Evolutionary conservation across 495 filamentous ascomycete genomes (phyloP).

Genomic region (Penicillium tannophilum): DNA sequence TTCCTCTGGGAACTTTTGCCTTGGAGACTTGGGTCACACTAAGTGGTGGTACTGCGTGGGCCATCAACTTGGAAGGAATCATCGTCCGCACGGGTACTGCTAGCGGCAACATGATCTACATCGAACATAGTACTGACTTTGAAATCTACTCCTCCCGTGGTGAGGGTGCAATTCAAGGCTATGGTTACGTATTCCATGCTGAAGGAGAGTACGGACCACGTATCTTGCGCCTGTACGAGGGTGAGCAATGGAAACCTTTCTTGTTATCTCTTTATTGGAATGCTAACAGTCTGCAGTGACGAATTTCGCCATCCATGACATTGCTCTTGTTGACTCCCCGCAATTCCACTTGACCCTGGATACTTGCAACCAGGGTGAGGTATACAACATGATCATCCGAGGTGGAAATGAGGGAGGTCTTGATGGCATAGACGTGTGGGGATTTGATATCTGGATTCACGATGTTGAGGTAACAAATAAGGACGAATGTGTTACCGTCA

Average conservation of each 20-base stretch:
- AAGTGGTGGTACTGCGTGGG: constrained; percentile 34
- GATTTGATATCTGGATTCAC: constrained; percentile 48
- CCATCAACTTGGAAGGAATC: constrained; percentile 47
- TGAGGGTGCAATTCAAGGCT: constrained; percentile 47
- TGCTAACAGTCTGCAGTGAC: constrained; percentile 17
- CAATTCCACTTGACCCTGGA: constrained; percentile 48
- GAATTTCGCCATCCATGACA: constrained; percentile 48
- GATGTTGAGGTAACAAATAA: constrained; percentile 53
- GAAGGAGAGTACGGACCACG: constrained; percentile 25
- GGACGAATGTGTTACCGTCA: constrained; percentile 52
- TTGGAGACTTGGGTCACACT: constrained; percentile 31
- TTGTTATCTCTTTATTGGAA: neutral
- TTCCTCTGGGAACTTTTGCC: constrained; percentile 28
- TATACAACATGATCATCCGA: constrained; percentile 49
- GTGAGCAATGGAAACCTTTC: neutral
- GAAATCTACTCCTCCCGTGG: constrained; percentile 45
- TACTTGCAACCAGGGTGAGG: constrained; percentile 42
- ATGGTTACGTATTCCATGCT: constrained; percentile 39
- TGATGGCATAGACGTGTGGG: constrained; percentile 48
- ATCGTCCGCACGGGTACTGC: constrained; percentile 41
- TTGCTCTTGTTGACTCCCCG: constrained; percentile 47
- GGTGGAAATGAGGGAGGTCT: constrained; percentile 44
- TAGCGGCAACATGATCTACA: constrained; percentile 45
- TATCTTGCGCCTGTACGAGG: constrained; percentile 34
- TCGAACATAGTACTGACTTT: constrained; percentile 46